phyloP scores from a whole-genome alignment of 805 yeast species.

The Maudiozyma pseudohumilis region DNA sequence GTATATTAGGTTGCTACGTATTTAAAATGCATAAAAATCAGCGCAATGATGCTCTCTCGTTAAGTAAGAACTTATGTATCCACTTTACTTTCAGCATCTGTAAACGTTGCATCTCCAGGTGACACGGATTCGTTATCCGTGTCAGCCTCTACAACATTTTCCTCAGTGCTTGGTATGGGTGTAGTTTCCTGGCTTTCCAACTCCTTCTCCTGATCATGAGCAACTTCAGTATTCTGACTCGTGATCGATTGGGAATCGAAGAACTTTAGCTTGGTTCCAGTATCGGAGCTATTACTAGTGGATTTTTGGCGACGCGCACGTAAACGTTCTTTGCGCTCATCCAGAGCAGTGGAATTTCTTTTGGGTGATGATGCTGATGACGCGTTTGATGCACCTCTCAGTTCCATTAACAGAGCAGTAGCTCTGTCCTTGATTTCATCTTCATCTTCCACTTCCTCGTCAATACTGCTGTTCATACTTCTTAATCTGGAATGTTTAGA shows the following conservation, averaged over 20 bases:
- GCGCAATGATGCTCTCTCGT: too few species aligned
- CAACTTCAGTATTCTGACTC: neutral
- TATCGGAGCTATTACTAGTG: slow-evolving; percentile 4
- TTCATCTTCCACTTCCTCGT: slow-evolving; percentile 25
- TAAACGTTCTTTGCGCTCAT: slow-evolving; percentile 23
- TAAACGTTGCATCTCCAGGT: too few species aligned
- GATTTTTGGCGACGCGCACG: slow-evolving; percentile 22
- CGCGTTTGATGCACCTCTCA: slow-evolving; percentile 33
- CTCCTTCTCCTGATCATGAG: neutral
- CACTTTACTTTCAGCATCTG: too few species aligned
- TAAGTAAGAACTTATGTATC: too few species aligned
- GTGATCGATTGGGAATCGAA: slow-evolving; percentile 5
- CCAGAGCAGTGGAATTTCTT: slow-evolving; percentile 12
- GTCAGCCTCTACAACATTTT: too few species aligned
- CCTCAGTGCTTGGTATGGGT: too few species aligned
- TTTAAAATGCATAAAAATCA: too few species aligned
- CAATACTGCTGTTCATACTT: neutral
- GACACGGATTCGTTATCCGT: too few species aligned
- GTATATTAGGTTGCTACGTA: too few species aligned
- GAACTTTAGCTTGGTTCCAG: slow-evolving; percentile 12
- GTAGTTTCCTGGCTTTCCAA: too few species aligned
- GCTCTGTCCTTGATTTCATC: slow-evolving; percentile 40
- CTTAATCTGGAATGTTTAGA: neutral
- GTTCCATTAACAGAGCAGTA: slow-evolving; percentile 49
- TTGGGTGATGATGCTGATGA: slow-evolving; percentile 12